A percentile compares a stretch with the other conserved stretches of the same genome.
These are phyloP conservation scores for Auriscalpium microsporum DNA, from an alignment of 768 basidiomycete species.

Conservation along the genomic window DNA sequence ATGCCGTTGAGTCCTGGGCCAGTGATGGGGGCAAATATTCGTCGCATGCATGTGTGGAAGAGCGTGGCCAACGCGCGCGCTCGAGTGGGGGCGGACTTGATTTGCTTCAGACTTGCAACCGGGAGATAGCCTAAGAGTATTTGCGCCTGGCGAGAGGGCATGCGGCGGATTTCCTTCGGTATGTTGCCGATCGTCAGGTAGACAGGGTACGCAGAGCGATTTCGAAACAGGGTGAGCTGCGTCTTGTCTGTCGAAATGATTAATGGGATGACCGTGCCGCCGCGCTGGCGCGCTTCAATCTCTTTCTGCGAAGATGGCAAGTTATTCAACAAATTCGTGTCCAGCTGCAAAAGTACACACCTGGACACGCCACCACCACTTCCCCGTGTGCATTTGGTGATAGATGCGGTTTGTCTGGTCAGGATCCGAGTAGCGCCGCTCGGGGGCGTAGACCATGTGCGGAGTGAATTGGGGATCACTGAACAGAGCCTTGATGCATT, in stretches of 20 bases:
- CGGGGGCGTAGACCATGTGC: not conserved
- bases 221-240: conserved; percentile 16
- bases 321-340: not conserved
- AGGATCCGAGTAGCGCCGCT: not conserved
- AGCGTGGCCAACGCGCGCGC: conserved; percentile 16
- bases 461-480: not conserved
- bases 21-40: conserved; percentile 9
- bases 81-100: conserved; percentile 15
- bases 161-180: no score
- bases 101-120: conserved; percentile 10
- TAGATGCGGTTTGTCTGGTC: conserved; percentile 2
- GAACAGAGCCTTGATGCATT: not conserved
- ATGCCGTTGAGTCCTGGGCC: conserved; percentile 10
- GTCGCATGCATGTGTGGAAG: conserved; percentile 17
- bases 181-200: conserved; percentile 23
- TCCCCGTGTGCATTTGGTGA: conserved; percentile 15
- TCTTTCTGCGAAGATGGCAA: not conserved
- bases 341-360: conserved; percentile 10
- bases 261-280: conserved; percentile 11
- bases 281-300: not conserved
- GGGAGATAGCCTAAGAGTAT: conserved; percentile 23
- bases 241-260: conserved; percentile 20
- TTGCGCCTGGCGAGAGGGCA: conserved; percentile 17
- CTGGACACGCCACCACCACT: conserved; percentile 22
- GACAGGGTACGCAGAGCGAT: conserved; percentile 18